Evolutionary conservation across 2,329 filamentous ascomycete genomes (phyloP), one percentile per base, ranked within the genome.

Genomic region (Cordyceps militaris): DNA sequence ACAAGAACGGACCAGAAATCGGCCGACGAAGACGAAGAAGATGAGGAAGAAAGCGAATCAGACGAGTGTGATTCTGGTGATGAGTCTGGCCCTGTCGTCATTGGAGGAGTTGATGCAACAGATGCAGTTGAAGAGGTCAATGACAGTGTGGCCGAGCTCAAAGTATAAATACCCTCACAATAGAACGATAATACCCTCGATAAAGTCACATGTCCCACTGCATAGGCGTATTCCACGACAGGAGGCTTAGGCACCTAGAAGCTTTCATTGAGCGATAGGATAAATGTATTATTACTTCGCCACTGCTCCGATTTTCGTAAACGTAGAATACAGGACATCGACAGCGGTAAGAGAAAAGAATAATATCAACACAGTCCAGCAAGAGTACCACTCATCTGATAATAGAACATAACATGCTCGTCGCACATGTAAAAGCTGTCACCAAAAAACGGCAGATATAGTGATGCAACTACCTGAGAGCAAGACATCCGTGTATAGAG

Each of bases 261-360:
- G 21, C 16, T n/a, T 30, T 21, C n/a, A 19, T 56, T 56, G 30
- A 51, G 55, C 40, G 47, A 46, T 28, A n/a, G 16, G 47, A 47
- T 54, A 49, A 19, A 32, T 54, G 21, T 55, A 58, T 42, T 55
- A 58, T 42, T 47, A 28, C 42, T 42, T 58, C 32, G 42, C 7
- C 56, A 32, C 48, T 47, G 28, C 44, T 47, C 56, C 40, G 38
- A 32, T 40, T 48, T 24, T 54, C 16, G 21, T 34, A 46, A 66
- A 71, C 68, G 66, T 74, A 74, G 67, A 68, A 70, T 74, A 75
- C 72, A 75, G 24, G 47, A 57, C 55, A 51, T 57, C 19, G 72
- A 69, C 65, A 65, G 63, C 63, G 63, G 64, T 40, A 44, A 57
- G 32, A 46, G 53, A 68, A 64, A 47, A 51, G 72, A 66, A 40